Base-by-base conservation (phyloP, 2,329 filamentous ascomycete species). In the Trichophyton verrucosum region DNA sequence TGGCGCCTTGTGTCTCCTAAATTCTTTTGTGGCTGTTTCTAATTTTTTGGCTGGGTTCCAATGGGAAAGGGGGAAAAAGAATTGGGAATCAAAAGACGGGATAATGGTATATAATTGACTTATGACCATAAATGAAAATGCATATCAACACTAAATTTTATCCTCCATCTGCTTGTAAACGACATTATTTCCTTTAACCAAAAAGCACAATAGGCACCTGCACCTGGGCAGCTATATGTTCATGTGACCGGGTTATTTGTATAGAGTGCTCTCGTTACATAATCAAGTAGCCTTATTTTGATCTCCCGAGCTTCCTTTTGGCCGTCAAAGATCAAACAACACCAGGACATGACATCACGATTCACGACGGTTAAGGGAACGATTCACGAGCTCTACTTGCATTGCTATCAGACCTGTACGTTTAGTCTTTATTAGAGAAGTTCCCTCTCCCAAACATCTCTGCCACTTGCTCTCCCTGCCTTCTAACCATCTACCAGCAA, bases 41-140 rank as follows among this genome's bases (percentile, higher is more conserved):
- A 33, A 8, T 55, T 55, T 55, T 30, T 33, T 36, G 51, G 27
- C 27, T 36, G 51, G 51, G 27, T 15, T 20, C 30, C 13, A 55
- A 30, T 30, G 27, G 27, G 6, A 30, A 38, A 44, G n/a, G 51
- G 51, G 24, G 27, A 20, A 38, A 55, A 55, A 55, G 51, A 55
- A 55, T 55, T 36, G 51, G 51, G 51, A 55, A 55, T 36, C 27
- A 55, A 55, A 55, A 55, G 51, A 55, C 4, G 27, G 51, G 51
- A 55, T 27, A 55, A 30, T 36, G 51, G 51, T 55, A 55, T 55
- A 55, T 55, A 55, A 33, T 55, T 36, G 51, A 38, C 51, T 55
- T 36, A 55, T 55, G 51, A 55, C 51, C 51, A 55, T 55, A 55
- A 36, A 55, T 55, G 51, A 38, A 55, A 55, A 55, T 55, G 30